These are phyloP conservation scores for Aspergillus sergii DNA, from an alignment of 2,329 filamentous ascomycete genomes.

Conservation along the genomic window DNA sequence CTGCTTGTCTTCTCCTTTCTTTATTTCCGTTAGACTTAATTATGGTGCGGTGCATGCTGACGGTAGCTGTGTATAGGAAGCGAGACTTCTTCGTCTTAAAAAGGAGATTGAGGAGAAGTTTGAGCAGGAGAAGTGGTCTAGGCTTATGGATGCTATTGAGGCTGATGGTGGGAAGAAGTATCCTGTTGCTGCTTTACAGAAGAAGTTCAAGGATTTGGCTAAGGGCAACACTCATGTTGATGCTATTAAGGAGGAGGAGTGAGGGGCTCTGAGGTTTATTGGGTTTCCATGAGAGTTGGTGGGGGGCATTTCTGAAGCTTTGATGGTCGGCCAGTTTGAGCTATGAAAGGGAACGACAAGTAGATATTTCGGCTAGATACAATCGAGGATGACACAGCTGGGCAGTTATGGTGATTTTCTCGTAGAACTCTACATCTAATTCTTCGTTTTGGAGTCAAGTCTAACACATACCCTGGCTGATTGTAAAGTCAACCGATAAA, in stretches of 20 bases:
- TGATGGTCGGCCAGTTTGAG: no score
- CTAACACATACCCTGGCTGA: background rate
- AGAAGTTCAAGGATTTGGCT: slow-evolving; percentile 45
- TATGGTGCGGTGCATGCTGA: no score
- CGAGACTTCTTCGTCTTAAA: slow-evolving; percentile 37
- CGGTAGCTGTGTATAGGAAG: slow-evolving; percentile 22
- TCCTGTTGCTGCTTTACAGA: slow-evolving; percentile 35
- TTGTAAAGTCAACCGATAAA: background rate
- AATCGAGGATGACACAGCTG: background rate
- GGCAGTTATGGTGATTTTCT: no score
- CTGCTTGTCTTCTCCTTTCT: background rate
- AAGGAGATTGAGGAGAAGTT: slow-evolving; percentile 44
- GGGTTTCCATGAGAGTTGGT: background rate
- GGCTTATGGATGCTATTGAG: slow-evolving; percentile 37
- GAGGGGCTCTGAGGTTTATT: background rate
- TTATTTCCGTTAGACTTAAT: background rate
- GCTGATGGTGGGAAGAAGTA: slow-evolving; percentile 36
- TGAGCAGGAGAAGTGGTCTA: slow-evolving; percentile 42
- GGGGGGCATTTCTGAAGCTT: no score
- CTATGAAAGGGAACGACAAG: no score
- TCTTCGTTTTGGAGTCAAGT: background rate
- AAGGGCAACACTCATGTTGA: slow-evolving; percentile 17
- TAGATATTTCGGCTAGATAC: background rate
- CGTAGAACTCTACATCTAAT: background rate
- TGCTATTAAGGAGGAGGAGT: background rate